These are phyloP conservation scores for Scenedesmus sp. DNA, from an alignment of 163 green algal genomes.

Conservation along the genomic window DNA sequence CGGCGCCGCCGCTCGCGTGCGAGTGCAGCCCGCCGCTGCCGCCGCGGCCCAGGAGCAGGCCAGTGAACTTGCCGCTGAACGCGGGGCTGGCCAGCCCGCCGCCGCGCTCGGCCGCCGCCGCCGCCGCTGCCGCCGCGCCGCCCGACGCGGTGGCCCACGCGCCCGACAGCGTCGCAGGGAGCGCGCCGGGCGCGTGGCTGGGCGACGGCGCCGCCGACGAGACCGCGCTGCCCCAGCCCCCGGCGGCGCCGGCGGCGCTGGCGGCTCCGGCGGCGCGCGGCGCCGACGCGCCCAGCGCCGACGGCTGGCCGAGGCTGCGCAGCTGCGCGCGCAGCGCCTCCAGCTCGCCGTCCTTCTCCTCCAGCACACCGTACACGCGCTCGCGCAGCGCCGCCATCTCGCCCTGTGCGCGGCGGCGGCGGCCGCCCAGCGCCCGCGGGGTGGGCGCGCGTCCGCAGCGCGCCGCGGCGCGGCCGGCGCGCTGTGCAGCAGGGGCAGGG, in stretches of 20 bases:
- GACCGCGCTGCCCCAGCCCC: slow-evolving; percentile 8
- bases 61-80: slow-evolving; percentile 30
- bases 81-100: slow-evolving; percentile 30
- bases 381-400: slow-evolving; percentile 42
- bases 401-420: slow-evolving; percentile 14
- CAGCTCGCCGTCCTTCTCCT: slow-evolving; percentile 43
- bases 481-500: neutral
- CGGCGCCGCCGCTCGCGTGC: neutral
- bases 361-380: slow-evolving; percentile 23
- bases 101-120: neutral
- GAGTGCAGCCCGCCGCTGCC: neutral
- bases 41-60: neutral
- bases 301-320: slow-evolving; percentile 9
- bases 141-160: slow-evolving; percentile 4
- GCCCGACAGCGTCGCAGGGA: neutral
- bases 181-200: neutral
- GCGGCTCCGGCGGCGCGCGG: neutral
- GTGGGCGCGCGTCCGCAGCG: too few relatives aligned
- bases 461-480: too few relatives aligned
- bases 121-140: neutral
- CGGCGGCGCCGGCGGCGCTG: neutral
- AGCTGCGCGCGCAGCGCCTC: slow-evolving; percentile 40
- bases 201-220: slow-evolving; percentile 15
- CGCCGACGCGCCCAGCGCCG: slow-evolving; percentile 1
- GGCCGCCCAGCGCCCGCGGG: neutral